Evolutionary conservation across 116 monocot species (phyloP).

Genomic region (Zostera marina): DNA sequence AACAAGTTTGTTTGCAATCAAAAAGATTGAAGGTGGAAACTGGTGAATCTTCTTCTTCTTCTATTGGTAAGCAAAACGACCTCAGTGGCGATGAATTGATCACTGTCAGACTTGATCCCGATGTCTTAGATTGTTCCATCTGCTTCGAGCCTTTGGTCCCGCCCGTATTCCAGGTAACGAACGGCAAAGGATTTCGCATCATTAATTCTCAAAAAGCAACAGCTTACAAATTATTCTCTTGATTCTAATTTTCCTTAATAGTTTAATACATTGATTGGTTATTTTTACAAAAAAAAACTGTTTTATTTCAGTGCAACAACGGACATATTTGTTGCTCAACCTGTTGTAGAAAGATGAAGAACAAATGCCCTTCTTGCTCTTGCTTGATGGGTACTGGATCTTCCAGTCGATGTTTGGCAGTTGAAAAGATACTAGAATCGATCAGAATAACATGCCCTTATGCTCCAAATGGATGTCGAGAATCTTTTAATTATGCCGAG

Average conservation of each 20-base stretch:
- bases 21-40: not conserved
- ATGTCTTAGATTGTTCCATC: conserved; percentile 46
- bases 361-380: conserved; percentile 54
- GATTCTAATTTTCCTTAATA: not conserved
- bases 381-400: conserved; percentile 9
- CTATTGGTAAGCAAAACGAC: not conserved
- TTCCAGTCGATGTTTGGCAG: conserved; percentile 30
- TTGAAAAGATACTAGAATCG: conserved; percentile 64
- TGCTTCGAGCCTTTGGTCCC: conserved; percentile 45
- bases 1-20: not conserved
- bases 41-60: conserved; percentile 5
- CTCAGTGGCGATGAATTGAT: not conserved
- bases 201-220: too few species aligned
- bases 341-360: conserved; percentile 32
- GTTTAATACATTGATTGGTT: too few species aligned
- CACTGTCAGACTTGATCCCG: conserved; percentile 27
- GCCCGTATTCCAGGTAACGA: conserved; percentile 45
- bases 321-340: conserved; percentile 57
- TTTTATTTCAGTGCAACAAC: conserved; percentile 48
- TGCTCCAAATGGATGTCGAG: conserved; percentile 33
- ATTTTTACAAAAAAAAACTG: not conserved
- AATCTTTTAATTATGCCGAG: conserved; percentile 14
- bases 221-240: too few species aligned
- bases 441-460: conserved; percentile 32
- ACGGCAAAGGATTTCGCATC: too few species aligned